Evolutionary conservation across 495 filamentous ascomycete species (phyloP).

Genomic region (Neurospora sp.): DNA sequence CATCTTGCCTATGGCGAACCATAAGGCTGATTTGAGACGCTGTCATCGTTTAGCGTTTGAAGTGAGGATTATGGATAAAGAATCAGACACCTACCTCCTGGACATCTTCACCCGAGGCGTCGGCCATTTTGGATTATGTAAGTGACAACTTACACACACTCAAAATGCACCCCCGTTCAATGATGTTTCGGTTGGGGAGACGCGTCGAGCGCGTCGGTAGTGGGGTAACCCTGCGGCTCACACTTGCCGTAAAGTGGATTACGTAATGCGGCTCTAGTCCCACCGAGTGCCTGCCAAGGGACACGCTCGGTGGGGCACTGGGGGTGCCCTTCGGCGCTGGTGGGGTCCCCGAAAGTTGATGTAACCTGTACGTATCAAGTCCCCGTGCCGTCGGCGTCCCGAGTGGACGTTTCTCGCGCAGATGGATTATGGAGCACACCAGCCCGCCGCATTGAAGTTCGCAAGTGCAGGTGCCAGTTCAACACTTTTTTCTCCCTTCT

Average conservation of each 20-base stretch:
- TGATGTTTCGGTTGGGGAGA: neutral
- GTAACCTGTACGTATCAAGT: neutral
- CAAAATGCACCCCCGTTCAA: neutral
- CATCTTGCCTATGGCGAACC: slow-evolving; percentile 80
- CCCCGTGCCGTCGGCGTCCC: neutral
- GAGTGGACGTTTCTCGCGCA: neutral
- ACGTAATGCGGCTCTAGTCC: neutral
- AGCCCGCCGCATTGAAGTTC: neutral
- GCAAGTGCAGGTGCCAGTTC: neutral
- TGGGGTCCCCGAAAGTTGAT: neutral
- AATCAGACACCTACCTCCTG: slow-evolving; percentile 10
- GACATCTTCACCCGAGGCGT: slow-evolving; percentile 22
- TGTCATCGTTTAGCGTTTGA: slow-evolving; percentile 17
- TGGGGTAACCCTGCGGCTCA: neutral
- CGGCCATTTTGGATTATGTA: slow-evolving; percentile 11
- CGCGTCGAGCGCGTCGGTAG: slow-evolving; percentile 8
- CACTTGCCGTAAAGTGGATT: neutral
- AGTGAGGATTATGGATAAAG: too few relatives aligned
- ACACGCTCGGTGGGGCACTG: neutral
- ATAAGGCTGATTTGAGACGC: slow-evolving; percentile 90
- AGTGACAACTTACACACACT: neutral
- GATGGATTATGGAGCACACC: neutral
- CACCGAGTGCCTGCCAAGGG: neutral
- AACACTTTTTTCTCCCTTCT: neutral
- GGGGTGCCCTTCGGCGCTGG: neutral